Percentiles rank a stretch among this genome's conserved stretches.
These are phyloP conservation scores for Aciculosporium take DNA, from an alignment of 2,329 filamentous ascomycete species.

Conservation along the genomic window DNA sequence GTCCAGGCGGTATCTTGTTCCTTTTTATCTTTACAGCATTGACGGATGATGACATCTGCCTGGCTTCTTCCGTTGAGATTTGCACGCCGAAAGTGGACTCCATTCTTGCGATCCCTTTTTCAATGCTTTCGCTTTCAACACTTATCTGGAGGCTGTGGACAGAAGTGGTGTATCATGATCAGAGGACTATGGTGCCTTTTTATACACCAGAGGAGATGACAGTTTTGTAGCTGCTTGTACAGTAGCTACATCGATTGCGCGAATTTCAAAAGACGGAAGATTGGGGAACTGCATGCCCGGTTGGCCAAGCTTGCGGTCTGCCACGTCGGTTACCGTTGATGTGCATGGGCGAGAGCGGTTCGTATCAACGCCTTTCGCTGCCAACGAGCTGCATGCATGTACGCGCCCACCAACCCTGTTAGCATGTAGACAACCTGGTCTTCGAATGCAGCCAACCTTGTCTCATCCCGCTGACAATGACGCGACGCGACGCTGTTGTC, in stretches of 20 bases:
- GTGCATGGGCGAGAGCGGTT: not conserved
- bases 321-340: not conserved
- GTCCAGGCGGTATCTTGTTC: not conserved
- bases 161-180: not conserved
- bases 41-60: conserved; percentile 1
- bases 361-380: not conserved
- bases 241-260: not conserved
- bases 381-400: too few relatives aligned
- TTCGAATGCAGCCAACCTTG: too few relatives aligned
- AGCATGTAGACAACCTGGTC: too few relatives aligned
- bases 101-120: not conserved
- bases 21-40: not conserved
- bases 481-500: too few relatives aligned
- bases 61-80: not conserved
- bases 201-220: not conserved
- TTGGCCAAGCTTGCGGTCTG: not conserved
- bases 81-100: not conserved
- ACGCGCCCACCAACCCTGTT: too few relatives aligned
- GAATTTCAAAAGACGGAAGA: not conserved
- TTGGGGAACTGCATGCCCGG: not conserved
- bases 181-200: not conserved
- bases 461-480: too few relatives aligned
- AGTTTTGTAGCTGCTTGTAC: not conserved
- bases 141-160: too few relatives aligned
- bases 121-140: not conserved